Evolutionary conservation across 2,329 filamentous ascomycete species (phyloP).

Genomic region (Cladosporium sp.): DNA sequence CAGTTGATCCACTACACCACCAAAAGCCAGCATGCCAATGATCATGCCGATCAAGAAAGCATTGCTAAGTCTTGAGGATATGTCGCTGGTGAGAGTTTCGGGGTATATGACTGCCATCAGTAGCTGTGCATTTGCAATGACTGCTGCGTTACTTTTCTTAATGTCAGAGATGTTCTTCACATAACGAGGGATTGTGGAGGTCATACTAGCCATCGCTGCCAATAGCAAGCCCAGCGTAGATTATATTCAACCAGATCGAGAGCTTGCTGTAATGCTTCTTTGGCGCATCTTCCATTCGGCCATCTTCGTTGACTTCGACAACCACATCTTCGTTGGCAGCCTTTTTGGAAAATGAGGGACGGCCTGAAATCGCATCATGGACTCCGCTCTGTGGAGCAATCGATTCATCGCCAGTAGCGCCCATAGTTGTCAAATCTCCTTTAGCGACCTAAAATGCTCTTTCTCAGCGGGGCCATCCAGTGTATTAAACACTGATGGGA

Average conservation of each 20-base stretch:
- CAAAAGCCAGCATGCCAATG: conserved; percentile 33
- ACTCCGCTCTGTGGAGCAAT: neutral
- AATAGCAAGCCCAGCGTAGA: conserved; percentile 34
- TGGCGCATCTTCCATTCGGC: conserved; percentile 9
- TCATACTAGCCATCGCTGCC: conserved; percentile 32
- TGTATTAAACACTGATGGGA: neutral
- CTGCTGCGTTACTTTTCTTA: conserved; percentile 25
- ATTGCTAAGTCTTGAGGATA: conserved; percentile 31
- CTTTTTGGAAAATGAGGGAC: neutral
- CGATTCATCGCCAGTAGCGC: neutral
- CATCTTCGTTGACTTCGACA: conserved; percentile 21
- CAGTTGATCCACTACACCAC: conserved; percentile 30
- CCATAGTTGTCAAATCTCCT: neutral
- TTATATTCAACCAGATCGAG: conserved; percentile 32
- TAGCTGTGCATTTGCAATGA: conserved; percentile 33
- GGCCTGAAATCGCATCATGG: neutral
- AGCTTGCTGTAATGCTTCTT: conserved; percentile 24
- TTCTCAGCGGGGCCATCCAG: neutral
- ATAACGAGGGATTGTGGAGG: neutral
- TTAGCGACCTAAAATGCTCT: no score
- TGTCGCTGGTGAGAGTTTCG: conserved; percentile 25
- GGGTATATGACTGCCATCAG: conserved; percentile 32
- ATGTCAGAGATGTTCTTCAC: neutral
- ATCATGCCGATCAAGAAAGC: conserved; percentile 35
- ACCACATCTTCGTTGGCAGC: neutral